Percentiles rank a stretch among this genome's conserved stretches.
These are phyloP conservation scores for Bimuria novae-zelandiae DNA, from an alignment of 2,329 filamentous ascomycete genomes.

Conservation along the genomic window DNA sequence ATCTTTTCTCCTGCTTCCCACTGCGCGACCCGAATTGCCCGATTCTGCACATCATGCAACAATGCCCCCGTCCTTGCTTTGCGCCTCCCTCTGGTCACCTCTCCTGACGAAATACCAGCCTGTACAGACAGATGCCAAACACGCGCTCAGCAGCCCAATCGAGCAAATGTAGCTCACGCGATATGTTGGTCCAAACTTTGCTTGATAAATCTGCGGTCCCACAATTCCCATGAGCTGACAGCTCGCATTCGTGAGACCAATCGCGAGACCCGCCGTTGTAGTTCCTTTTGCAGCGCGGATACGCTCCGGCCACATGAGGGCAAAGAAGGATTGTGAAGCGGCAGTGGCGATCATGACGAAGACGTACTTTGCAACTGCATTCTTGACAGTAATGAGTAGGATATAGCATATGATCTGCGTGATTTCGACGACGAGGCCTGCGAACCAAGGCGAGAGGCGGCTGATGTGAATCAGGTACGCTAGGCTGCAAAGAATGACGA, in stretches of 20 bases:
- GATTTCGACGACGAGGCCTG: conserved; percentile 33
- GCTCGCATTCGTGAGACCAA: conserved; percentile 43
- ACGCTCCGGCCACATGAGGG: conserved; percentile 49
- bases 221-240: conserved; percentile 48
- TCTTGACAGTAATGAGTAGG: conserved; percentile 45
- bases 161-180: conserved; percentile 44
- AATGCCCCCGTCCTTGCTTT: neutral
- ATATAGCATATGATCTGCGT: conserved; percentile 48
- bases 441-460: conserved; percentile 28
- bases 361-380: conserved; percentile 45
- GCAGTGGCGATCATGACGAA: conserved; percentile 49
- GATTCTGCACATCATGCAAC: neutral
- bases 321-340: conserved; percentile 46
- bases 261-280: conserved; percentile 46
- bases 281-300: conserved; percentile 48
- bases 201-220: conserved; percentile 48
- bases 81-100: conserved; percentile 5
- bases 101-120: conserved; percentile 24
- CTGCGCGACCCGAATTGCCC: too few species aligned
- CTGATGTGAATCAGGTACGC: conserved; percentile 27
- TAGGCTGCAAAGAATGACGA: conserved; percentile 24
- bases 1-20: too few species aligned
- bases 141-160: conserved; percentile 37
- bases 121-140: conserved; percentile 20
- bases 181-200: conserved; percentile 48